These are phyloP conservation scores for Cyberlindnera mississippiensis DNA, from an alignment of 805 yeast species.

Conservation along the genomic window DNA sequence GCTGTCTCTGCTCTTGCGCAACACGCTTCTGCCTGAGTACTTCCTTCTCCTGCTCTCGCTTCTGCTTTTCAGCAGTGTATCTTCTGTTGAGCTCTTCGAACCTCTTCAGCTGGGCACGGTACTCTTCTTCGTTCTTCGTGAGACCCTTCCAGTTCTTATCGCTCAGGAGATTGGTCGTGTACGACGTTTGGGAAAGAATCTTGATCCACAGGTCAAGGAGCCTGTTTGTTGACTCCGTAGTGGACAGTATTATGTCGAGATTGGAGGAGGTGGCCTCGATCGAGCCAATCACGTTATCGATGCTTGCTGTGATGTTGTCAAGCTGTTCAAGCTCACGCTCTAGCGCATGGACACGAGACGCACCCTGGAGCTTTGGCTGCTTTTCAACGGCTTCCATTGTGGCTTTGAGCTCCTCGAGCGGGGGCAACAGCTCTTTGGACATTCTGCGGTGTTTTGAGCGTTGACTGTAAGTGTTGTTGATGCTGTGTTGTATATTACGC, in stretches of 20 bases:
- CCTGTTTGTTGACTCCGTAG: slow-evolving; percentile 45
- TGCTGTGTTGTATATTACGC: not conserved
- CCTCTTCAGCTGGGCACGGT: slow-evolving; percentile 24
- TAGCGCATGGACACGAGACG: slow-evolving; percentile 20
- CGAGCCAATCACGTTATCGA: slow-evolving; percentile 22
- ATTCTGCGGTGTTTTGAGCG: slow-evolving; percentile 5
- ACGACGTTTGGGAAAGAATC: slow-evolving; percentile 58
- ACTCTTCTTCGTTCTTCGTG: slow-evolving; percentile 23
- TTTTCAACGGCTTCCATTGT: slow-evolving; percentile 14
- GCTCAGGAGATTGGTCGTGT: slow-evolving; percentile 45
- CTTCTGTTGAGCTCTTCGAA: slow-evolving; percentile 28
- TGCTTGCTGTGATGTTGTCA: slow-evolving; percentile 16
- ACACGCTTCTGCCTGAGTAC: slow-evolving; percentile 14
- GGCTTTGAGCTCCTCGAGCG: slow-evolving; percentile 9
- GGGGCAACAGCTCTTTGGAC: slow-evolving; percentile 16
- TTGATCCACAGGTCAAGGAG: slow-evolving; percentile 57
- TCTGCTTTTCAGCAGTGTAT: slow-evolving; percentile 22
- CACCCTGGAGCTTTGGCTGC: slow-evolving; percentile 17
- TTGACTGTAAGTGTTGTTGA: too few species aligned
- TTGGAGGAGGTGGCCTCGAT: slow-evolving; percentile 20
- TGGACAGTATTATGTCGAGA: slow-evolving; percentile 19
- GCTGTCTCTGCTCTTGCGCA: slow-evolving; percentile 19
- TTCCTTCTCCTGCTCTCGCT: slow-evolving; percentile 26
- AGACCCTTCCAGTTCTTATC: slow-evolving; percentile 39
- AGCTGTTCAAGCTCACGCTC: slow-evolving; percentile 24